phyloP scores from a whole-genome alignment of 148 eudicot genomes.

The Amaranthus cruentus region DNA sequence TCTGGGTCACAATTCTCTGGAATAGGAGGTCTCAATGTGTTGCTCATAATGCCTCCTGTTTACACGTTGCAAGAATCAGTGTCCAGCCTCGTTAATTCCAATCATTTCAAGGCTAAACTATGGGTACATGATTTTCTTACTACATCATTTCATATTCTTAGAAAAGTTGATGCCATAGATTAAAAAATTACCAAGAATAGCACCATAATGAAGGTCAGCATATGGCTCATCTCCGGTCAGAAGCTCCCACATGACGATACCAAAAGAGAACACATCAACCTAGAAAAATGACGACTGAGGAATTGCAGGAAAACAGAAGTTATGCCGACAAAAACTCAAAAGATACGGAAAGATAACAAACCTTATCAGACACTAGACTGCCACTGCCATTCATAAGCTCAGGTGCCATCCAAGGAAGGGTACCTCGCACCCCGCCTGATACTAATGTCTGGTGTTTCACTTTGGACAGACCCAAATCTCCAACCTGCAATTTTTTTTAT shows the following conservation, averaged over 20 bases:
- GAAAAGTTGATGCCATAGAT: no score
- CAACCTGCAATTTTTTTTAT: constrained; percentile 43
- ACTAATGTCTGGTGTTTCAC: constrained; percentile 87
- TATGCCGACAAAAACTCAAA: neutral
- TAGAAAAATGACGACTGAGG: constrained; percentile 16
- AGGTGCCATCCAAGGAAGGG: constrained; percentile 99
- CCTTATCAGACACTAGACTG: constrained; percentile 92
- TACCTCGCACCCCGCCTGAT: constrained; percentile 93
- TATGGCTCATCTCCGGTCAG: constrained; percentile 94
- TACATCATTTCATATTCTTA: no score
- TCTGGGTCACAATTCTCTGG: constrained; percentile 75
- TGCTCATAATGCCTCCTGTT: constrained; percentile 90
- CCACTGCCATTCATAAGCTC: constrained; percentile 93
- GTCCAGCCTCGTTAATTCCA: no score
- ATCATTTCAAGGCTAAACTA: no score
- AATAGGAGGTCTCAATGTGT: constrained; percentile 77
- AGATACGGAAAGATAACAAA: constrained; percentile 17
- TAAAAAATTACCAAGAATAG: constrained; percentile 61
- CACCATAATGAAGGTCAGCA: constrained; percentile 85
- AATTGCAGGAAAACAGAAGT: neutral
- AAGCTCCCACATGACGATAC: constrained; percentile 97
- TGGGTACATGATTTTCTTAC: no score
- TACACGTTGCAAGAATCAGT: neutral
- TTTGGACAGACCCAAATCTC: constrained; percentile 91
- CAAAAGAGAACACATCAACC: constrained; percentile 97